A percentile compares a stretch with the other conserved stretches of the same genome.
Conservation (phyloP, 768 basidiomycete genomes). For the Mycena metata region DNA sequence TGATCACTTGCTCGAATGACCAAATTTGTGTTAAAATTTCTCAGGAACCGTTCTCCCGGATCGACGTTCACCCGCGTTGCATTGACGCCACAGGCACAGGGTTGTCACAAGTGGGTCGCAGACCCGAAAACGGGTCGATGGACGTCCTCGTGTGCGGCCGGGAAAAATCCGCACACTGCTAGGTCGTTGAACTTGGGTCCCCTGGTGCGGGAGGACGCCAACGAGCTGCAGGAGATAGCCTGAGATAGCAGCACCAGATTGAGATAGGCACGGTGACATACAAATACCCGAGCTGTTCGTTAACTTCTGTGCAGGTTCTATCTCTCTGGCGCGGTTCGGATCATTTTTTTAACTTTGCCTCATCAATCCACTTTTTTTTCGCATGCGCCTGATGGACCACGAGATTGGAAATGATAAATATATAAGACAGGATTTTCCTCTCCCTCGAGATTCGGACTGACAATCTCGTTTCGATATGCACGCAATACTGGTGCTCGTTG, state of each 20-base stretch:
- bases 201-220: background rate
- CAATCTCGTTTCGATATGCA: slow-evolving; percentile 15
- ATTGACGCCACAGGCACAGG: slow-evolving; percentile 22
- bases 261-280: background rate
- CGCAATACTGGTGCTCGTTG: slow-evolving; percentile 22
- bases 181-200: background rate
- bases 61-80: slow-evolving; percentile 8
- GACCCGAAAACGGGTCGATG: background rate
- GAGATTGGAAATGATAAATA: slow-evolving; percentile 7
- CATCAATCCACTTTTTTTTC: background rate
- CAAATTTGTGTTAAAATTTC: background rate
- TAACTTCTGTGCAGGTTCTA: slow-evolving; percentile 9
- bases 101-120: slow-evolving; percentile 1
- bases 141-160: background rate
- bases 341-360: slow-evolving; percentile 16
- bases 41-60: slow-evolving; percentile 12
- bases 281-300: background rate
- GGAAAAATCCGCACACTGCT: background rate
- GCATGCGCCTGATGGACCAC: slow-evolving; percentile 16
- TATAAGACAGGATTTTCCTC: background rate
- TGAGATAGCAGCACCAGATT: too few relatives aligned
- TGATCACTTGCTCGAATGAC: background rate
- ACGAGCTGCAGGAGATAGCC: background rate
- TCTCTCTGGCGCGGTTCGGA: slow-evolving; percentile 13
- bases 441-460: slow-evolving; percentile 2